Percentiles rank a stretch among this genome's conserved stretches.
These are phyloP conservation scores for Sarocladium kiliense DNA, from an alignment of 2,329 filamentous ascomycete species.

Conservation along the genomic window DNA sequence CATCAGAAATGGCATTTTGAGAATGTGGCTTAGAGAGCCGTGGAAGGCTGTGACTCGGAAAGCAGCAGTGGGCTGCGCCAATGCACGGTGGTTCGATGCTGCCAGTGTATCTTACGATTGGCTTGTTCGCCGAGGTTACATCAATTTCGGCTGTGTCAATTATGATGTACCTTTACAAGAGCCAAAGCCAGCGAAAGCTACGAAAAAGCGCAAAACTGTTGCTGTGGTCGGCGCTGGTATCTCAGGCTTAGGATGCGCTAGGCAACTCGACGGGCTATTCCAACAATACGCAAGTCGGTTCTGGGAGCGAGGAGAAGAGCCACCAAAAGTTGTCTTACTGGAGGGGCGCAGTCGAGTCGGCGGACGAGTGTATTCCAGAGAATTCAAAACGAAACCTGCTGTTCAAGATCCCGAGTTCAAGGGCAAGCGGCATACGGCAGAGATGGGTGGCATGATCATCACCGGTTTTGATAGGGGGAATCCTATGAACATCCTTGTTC, in stretches of 20 bases:
- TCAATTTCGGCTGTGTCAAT: constrained; percentile 91
- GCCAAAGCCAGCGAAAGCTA: constrained; percentile 29
- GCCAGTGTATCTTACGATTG: constrained; percentile 88
- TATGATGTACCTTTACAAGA: constrained; percentile 39
- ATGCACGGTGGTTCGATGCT: constrained; percentile 81
- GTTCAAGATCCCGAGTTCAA: constrained; percentile 46
- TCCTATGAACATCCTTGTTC: constrained; percentile 83
- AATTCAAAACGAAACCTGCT: constrained; percentile 54
- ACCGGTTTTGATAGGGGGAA: constrained; percentile 96
- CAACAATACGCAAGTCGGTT: constrained; percentile 70
- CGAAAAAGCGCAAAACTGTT: constrained; percentile 61
- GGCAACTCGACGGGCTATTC: constrained; percentile 84
- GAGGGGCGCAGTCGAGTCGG: constrained; percentile 86
- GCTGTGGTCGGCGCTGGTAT: constrained; percentile 92
- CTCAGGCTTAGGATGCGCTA: constrained; percentile 84
- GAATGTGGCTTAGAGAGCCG: constrained; percentile 85
- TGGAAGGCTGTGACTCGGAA: constrained; percentile 74
- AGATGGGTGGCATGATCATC: constrained; percentile 98
- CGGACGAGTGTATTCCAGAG: constrained; percentile 84
- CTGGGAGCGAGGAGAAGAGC: constrained; percentile 57
- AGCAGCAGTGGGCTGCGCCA: constrained; percentile 87
- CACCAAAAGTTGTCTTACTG: constrained; percentile 72
- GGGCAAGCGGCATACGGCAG: constrained; percentile 69
- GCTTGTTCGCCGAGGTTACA: constrained; percentile 85
- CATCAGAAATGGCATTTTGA: constrained; percentile 88